A percentile compares a stretch with the other conserved stretches of the same genome.
These are phyloP conservation scores for Solanum pinnatisectum DNA, from an alignment of 257 asterid genomes.

Conservation along the genomic window DNA sequence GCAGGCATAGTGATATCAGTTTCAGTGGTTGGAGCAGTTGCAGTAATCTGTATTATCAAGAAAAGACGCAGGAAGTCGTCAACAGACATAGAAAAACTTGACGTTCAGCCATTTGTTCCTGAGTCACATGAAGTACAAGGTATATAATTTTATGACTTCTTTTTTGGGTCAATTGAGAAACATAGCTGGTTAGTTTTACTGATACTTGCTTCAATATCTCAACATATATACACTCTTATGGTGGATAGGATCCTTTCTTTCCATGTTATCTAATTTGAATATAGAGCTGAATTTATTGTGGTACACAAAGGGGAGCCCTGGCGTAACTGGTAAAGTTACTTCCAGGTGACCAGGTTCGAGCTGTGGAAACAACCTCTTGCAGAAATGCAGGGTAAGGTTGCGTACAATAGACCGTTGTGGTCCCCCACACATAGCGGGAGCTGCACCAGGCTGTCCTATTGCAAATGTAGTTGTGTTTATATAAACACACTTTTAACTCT, in stretches of 20 bases:
- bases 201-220: background rate
- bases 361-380: background rate
- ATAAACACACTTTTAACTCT: background rate
- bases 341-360: background rate
- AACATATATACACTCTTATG: background rate
- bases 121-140: constrained; percentile 58
- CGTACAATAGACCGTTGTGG: background rate
- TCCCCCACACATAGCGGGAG: fast-evolving
- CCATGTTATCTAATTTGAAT: background rate
- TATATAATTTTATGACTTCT: background rate
- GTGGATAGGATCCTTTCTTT: background rate
- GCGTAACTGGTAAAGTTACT: background rate
- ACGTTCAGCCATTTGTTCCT: constrained; percentile 55
- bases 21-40: constrained; percentile 69
- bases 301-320: background rate
- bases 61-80: constrained; percentile 53
- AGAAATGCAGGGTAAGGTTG: background rate
- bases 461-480: background rate
- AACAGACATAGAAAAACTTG: constrained; percentile 64
- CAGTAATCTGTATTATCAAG: constrained; percentile 56
- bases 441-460: background rate
- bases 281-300: background rate
- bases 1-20: constrained; percentile 76
- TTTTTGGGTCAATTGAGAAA: background rate
- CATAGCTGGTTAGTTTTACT: background rate